A percentile compares a stretch with the other conserved stretches of the same genome.
These are phyloP conservation scores for Lasiodiplodia citricola DNA, from an alignment of 2,329 filamentous ascomycete species.

Conservation along the genomic window DNA sequence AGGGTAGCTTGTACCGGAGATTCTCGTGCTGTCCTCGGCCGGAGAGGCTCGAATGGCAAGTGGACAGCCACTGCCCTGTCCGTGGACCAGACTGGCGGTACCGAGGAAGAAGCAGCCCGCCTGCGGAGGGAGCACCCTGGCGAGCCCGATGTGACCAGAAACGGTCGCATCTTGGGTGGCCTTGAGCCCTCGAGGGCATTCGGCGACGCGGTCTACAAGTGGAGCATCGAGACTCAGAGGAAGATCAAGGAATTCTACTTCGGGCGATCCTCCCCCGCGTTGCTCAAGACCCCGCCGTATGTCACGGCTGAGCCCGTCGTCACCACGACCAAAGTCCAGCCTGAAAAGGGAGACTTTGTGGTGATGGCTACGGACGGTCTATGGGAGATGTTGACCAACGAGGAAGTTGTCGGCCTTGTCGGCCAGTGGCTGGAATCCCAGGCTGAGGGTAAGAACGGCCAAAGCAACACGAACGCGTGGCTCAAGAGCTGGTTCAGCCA, in stretches of 20 bases:
- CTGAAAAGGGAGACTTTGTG: slow-evolving; percentile 89
- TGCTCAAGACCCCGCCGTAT: slow-evolving; percentile 91
- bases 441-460: slow-evolving; percentile 38
- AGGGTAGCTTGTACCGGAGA: slow-evolving; percentile 96
- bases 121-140: slow-evolving; percentile 86
- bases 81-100: slow-evolving; percentile 91
- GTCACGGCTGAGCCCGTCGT: slow-evolving; percentile 96
- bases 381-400: slow-evolving; percentile 99
- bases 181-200: slow-evolving; percentile 94
- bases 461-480: slow-evolving; percentile 61
- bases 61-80: slow-evolving; percentile 92
- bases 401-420: slow-evolving; percentile 95
- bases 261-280: slow-evolving; percentile 74
- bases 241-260: slow-evolving; percentile 87
- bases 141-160: slow-evolving; percentile 84
- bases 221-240: slow-evolving; percentile 83
- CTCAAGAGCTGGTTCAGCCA: slow-evolving; percentile 71
- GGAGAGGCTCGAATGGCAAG: slow-evolving; percentile 76
- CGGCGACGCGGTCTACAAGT: slow-evolving; percentile 96
- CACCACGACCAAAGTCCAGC: slow-evolving; percentile 89
- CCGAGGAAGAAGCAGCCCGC: slow-evolving; percentile 80
- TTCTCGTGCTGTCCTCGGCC: slow-evolving; percentile 90
- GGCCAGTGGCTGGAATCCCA: slow-evolving; percentile 95
- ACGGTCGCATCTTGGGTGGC: slow-evolving; percentile 88
- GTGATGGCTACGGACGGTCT: slow-evolving; percentile 96